phyloP scores from a whole-genome alignment of 106 monocot species.

The Allium fistulosum region DNA sequence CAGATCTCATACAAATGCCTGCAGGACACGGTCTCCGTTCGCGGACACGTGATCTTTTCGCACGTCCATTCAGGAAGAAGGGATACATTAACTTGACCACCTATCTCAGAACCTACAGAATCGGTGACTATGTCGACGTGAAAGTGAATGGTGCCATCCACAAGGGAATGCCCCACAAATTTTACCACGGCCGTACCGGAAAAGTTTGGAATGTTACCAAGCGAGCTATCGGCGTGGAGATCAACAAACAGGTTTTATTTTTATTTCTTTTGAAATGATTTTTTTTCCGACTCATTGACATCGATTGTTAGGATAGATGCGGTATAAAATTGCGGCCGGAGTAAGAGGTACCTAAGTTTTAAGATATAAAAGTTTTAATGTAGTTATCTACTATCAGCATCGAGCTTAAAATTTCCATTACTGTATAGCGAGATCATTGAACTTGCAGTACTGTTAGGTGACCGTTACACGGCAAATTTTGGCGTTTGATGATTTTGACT shows the following conservation, averaged over 20 bases:
- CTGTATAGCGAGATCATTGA: too few species aligned
- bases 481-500: too few species aligned
- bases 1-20: slow-evolving; percentile 21
- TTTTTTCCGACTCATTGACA: background rate
- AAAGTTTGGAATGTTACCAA: slow-evolving; percentile 61
- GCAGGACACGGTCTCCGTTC: slow-evolving; percentile 37
- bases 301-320: background rate
- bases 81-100: slow-evolving; percentile 46
- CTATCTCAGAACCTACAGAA: slow-evolving; percentile 50
- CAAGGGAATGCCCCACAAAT: slow-evolving; percentile 73
- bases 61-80: slow-evolving; percentile 57
- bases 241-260: slow-evolving; percentile 51
- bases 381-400: too few species aligned
- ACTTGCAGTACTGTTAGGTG: too few species aligned
- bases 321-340: too few species aligned
- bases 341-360: too few species aligned
- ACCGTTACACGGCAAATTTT: too few species aligned
- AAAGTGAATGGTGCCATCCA: slow-evolving; percentile 60
- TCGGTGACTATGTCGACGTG: slow-evolving; percentile 54
- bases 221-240: slow-evolving; percentile 51
- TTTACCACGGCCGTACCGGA: slow-evolving; percentile 62
- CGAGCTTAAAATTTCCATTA: too few species aligned
- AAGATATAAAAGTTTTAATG: too few species aligned
- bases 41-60: slow-evolving; percentile 42
- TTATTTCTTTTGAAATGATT: background rate